These are phyloP conservation scores for Mrakia hoshinonis DNA, from an alignment of 768 basidiomycete genomes.

Conservation along the genomic window DNA sequence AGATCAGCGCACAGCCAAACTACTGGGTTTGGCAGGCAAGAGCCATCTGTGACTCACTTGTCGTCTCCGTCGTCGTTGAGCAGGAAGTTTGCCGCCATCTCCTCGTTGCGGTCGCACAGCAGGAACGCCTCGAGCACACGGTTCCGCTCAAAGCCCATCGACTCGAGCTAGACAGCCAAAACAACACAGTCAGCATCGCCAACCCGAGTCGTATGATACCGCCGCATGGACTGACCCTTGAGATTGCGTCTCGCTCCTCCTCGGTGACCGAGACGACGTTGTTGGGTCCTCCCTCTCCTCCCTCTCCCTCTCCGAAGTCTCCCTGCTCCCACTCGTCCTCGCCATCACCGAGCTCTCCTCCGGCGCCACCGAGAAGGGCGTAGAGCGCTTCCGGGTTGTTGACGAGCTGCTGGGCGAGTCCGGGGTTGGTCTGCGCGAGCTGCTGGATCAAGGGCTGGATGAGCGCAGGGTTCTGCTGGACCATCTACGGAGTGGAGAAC, in stretches of 20 bases:
- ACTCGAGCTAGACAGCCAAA: constrained; percentile 55
- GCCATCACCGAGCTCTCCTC: constrained; percentile 36
- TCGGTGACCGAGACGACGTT: constrained; percentile 66
- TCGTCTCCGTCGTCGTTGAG: background rate
- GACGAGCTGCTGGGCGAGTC: constrained; percentile 50
- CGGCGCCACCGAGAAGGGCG: constrained; percentile 51
- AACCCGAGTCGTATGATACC: background rate
- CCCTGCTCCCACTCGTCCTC: constrained; percentile 40
- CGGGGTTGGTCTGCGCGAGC: constrained; percentile 64
- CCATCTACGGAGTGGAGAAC: constrained; percentile 43
- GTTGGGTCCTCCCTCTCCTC: constrained; percentile 42
- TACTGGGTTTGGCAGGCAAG: background rate
- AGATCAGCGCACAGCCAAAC: background rate
- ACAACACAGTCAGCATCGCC: background rate
- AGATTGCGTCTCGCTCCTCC: constrained; percentile 81
- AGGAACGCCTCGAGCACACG: constrained; percentile 77
- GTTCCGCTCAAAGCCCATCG: constrained; percentile 75
- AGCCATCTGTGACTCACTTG: background rate
- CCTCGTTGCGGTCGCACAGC: constrained; percentile 88
- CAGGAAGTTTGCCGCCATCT: constrained; percentile 59
- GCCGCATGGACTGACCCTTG: constrained; percentile 53
- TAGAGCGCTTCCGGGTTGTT: constrained; percentile 61
- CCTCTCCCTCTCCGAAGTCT: constrained; percentile 33
- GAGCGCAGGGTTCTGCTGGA: constrained; percentile 65
- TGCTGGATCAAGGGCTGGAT: constrained; percentile 78